These are phyloP conservation scores for Podospora australis DNA, from an alignment of 495 filamentous ascomycete genomes.

Conservation along the genomic window DNA sequence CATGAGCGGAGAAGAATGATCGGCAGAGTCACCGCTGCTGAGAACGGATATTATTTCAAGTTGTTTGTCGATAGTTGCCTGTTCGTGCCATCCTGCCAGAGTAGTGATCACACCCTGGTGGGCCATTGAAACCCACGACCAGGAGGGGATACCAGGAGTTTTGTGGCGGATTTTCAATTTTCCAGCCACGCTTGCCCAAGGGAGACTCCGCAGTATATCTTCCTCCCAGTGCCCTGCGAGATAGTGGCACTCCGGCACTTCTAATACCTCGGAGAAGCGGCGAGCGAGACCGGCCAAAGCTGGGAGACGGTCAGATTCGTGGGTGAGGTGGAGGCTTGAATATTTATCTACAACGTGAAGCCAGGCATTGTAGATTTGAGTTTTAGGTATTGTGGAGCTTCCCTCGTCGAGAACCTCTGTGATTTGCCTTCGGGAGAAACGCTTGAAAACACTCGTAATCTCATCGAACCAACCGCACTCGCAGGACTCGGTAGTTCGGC, in stretches of 20 bases:
- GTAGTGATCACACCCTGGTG: too few species aligned
- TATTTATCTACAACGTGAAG: neutral
- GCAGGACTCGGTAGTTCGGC: neutral
- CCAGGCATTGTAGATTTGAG: neutral
- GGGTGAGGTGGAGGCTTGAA: neutral
- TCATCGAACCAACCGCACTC: neutral
- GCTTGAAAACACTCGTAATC: neutral
- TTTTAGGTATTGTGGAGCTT: neutral
- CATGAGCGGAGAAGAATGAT: too few species aligned
- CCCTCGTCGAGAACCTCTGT: neutral
- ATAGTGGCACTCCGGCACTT: neutral
- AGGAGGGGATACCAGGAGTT: neutral
- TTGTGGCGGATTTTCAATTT: neutral
- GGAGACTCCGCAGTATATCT: neutral
- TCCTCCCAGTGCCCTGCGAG: neutral
- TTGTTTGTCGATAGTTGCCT: too few species aligned
- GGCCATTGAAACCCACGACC: neutral
- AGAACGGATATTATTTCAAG: too few species aligned
- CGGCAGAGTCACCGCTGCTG: too few species aligned
- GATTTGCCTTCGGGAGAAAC: neutral
- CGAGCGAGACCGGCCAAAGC: neutral
- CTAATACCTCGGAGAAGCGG: neutral
- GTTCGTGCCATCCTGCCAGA: too few species aligned
- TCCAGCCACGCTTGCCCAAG: neutral
- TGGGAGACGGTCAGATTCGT: neutral